These are phyloP conservation scores for Allium fistulosum DNA, from an alignment of 106 monocot species.

Conservation along the genomic window DNA sequence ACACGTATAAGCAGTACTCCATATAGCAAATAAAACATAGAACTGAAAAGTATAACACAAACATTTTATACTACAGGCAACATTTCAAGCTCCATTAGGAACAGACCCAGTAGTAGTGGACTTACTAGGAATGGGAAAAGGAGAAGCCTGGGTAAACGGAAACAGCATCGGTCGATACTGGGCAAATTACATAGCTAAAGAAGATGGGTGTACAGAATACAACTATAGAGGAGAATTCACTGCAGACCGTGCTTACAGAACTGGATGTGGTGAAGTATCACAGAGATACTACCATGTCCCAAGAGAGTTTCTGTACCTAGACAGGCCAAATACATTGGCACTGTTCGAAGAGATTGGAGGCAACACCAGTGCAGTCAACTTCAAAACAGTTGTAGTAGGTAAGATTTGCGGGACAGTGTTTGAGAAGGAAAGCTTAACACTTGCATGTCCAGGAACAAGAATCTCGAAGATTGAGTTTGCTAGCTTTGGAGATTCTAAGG, in stretches of 20 bases:
- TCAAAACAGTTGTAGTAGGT: constrained; percentile 28
- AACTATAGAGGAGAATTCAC: constrained; percentile 27
- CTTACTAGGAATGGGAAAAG: constrained; percentile 38
- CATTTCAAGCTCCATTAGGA: constrained; percentile 44
- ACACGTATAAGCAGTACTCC: background rate
- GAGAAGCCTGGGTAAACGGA: constrained; percentile 47
- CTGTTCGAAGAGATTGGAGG: constrained; percentile 63
- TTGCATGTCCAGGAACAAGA: constrained; percentile 17
- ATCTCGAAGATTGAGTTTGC: constrained; percentile 34
- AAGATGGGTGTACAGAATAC: constrained; percentile 11
- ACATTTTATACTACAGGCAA: constrained; percentile 21
- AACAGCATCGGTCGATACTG: constrained; percentile 50
- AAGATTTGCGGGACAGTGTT: constrained; percentile 16
- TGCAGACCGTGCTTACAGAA: constrained; percentile 11
- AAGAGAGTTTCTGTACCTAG: constrained; percentile 23
- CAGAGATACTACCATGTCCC: constrained; percentile 62
- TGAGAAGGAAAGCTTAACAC: constrained; percentile 14
- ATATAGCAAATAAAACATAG: background rate
- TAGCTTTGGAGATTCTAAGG: constrained; percentile 21
- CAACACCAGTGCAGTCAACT: constrained; percentile 15
- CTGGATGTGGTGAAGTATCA: constrained; percentile 32
- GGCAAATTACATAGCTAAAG: constrained; percentile 16
- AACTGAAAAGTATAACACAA: background rate
- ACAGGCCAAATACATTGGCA: constrained; percentile 25
- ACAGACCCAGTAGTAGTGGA: constrained; percentile 35